phyloP scores from a whole-genome alignment of 495 filamentous ascomycete species.

The Hyaloscypha bicolor region DNA sequence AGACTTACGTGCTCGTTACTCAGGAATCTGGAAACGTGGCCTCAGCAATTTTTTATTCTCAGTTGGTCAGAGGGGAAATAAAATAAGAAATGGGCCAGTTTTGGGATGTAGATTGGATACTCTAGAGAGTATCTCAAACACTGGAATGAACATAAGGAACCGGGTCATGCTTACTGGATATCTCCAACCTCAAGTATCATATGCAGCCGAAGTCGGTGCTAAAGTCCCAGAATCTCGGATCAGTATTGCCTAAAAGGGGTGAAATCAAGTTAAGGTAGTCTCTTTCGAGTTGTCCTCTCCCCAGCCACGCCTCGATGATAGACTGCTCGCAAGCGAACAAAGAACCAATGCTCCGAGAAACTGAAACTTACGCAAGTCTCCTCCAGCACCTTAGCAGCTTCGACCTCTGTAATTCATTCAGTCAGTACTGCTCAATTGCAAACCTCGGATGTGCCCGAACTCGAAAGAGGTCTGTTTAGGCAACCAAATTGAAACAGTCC shows the following conservation, averaged over 20 bases:
- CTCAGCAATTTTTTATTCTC: not conserved
- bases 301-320: no score
- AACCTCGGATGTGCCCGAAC: not conserved
- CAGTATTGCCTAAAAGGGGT: not conserved
- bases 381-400: slow-evolving; percentile 68
- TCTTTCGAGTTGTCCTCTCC: not conserved
- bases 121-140: not conserved
- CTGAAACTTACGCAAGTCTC: slow-evolving; percentile 50
- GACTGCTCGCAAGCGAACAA: no score
- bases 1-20: slow-evolving; percentile 57
- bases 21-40: slow-evolving; percentile 61
- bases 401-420: slow-evolving; percentile 39
- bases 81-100: no score
- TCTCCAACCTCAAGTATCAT: slow-evolving; percentile 81
- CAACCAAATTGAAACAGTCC: not conserved
- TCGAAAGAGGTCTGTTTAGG: not conserved
- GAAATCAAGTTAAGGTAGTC: not conserved
- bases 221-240: not conserved
- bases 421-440: not conserved
- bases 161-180: slow-evolving; percentile 31
- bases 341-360: not conserved
- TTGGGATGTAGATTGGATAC: no score
- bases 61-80: no score
- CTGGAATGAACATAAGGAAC: not conserved
- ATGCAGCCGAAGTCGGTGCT: slow-evolving; percentile 62